A percentile compares a stretch with the other conserved stretches of the same genome.
These are phyloP conservation scores for Viola odorata DNA, from an alignment of 345 rosid species.

Conservation along the genomic window DNA sequence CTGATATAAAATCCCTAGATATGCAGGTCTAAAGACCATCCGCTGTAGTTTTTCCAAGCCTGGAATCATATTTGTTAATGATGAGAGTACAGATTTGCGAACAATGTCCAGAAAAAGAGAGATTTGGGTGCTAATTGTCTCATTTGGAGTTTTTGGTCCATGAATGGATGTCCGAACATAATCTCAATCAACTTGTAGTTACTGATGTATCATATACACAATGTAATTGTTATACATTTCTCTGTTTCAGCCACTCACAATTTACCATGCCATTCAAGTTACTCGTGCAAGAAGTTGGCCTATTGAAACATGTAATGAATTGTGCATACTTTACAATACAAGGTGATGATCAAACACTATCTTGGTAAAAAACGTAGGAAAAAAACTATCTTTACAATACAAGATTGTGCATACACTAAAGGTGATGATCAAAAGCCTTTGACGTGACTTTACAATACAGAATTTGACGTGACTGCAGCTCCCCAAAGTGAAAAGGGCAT, in stretches of 20 bases:
- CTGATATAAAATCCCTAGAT: background rate
- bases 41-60: constrained; percentile 1
- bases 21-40: background rate
- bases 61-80: background rate
- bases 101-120: background rate
- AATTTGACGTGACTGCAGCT: background rate
- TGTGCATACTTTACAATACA: too few relatives aligned
- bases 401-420: background rate
- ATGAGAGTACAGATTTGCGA: background rate
- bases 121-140: too few relatives aligned
- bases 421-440: background rate
- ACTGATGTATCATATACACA: constrained; percentile 1
- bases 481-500: constrained; percentile 44
- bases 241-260: constrained; percentile 65
- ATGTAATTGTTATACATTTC: constrained; percentile 3
- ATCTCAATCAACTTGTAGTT: background rate
- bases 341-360: too few relatives aligned
- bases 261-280: constrained; percentile 61
- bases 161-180: background rate
- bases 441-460: background rate
- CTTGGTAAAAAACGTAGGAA: constrained; percentile 44
- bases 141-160: too few relatives aligned
- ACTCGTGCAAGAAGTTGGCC: constrained; percentile 32
- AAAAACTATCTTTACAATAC: background rate
- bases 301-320: constrained; percentile 28